Evolutionary conservation across 192 early-diverging fungal genomes (phyloP).

Genomic region (Glomus cerebriforme): DNA sequence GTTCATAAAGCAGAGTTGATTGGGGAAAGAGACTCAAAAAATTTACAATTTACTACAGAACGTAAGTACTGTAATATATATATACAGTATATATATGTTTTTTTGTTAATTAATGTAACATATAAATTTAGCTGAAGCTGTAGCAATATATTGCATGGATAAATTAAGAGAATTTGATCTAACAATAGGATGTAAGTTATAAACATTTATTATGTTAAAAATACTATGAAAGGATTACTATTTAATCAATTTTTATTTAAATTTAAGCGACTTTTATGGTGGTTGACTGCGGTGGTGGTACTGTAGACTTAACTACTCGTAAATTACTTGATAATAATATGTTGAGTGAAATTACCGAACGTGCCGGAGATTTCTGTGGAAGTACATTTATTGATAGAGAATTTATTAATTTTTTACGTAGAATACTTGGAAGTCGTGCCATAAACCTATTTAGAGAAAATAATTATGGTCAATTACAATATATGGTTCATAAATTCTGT

Average conservation of each 20-base stretch:
- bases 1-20: neutral
- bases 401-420: conserved; percentile 44
- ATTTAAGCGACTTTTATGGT: conserved; percentile 40
- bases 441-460: conserved; percentile 35
- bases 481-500: neutral
- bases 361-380: conserved; percentile 41
- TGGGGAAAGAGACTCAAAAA: neutral
- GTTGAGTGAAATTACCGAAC: conserved; percentile 31
- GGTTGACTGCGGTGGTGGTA: conserved; percentile 49
- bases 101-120: no score
- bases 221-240: neutral
- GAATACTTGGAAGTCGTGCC: conserved; percentile 44
- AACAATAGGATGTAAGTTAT: neutral
- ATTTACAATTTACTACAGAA: neutral
- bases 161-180: neutral
- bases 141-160: neutral
- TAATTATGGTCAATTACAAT: conserved; percentile 19
- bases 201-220: neutral
- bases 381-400: conserved; percentile 47
- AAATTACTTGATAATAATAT: conserved; percentile 23
- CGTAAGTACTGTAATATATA: no score
- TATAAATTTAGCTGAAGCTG: neutral
- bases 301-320: conserved; percentile 43
- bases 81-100: no score
- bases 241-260: neutral